These are phyloP conservation scores for Letharia lupina DNA, from an alignment of 495 filamentous ascomycete species.

Conservation along the genomic window DNA sequence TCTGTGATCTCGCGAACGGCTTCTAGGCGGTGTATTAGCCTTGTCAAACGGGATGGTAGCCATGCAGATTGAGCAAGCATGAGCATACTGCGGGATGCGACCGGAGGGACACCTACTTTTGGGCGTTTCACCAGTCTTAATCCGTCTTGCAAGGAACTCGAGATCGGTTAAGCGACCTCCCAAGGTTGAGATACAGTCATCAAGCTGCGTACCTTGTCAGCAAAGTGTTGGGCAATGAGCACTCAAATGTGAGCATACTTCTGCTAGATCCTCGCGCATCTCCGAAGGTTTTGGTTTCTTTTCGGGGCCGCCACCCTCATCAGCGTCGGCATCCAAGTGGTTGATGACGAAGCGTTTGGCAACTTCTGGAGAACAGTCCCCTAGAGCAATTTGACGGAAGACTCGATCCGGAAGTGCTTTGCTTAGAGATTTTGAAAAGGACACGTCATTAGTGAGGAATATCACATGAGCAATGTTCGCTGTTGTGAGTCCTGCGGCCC, in stretches of 20 bases:
- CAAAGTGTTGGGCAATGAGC: background rate
- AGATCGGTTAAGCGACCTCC: constrained; percentile 91
- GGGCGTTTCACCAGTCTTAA: constrained; percentile 82
- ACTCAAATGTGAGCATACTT: constrained; percentile 23
- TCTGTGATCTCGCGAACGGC: constrained; percentile 87
- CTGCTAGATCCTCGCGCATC: constrained; percentile 41
- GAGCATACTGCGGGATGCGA: background rate
- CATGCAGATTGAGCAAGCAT: background rate
- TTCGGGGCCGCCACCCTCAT: constrained; percentile 32
- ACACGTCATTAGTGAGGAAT: constrained; percentile 88
- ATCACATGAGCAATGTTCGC: constrained; percentile 93
- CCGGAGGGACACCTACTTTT: constrained; percentile 34
- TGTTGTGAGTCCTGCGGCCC: constrained; percentile 79
- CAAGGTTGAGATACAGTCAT: constrained; percentile 69
- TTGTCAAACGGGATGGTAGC: background rate
- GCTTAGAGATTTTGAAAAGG: constrained; percentile 79
- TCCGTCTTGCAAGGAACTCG: constrained; percentile 82
- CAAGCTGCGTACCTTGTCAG: constrained; percentile 38
- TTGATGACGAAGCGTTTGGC: constrained; percentile 85
- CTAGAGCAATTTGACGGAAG: constrained; percentile 74
- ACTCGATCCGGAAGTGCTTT: constrained; percentile 86
- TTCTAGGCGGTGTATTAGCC: constrained; percentile 29
- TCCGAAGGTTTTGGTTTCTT: constrained; percentile 32
- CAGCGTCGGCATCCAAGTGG: constrained; percentile 54
- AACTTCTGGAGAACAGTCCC: constrained; percentile 75